Evolutionary conservation across 768 basidiomycete species (phyloP), one percentile per base, ranked within the genome.

Genomic region (Macrolepiota dolichaula): DNA sequence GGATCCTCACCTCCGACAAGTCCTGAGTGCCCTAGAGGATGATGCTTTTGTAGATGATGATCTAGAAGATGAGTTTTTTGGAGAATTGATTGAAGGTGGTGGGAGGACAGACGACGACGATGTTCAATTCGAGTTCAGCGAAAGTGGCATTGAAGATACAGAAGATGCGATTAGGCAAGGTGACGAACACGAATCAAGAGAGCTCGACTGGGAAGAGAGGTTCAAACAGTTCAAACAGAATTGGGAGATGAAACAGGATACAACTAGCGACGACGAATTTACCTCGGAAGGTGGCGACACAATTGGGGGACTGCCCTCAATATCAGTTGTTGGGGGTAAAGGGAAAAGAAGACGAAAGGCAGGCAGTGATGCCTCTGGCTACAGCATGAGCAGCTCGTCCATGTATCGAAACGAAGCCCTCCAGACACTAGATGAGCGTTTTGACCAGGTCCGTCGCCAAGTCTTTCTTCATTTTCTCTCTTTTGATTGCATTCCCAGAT

Each of bases 361-460:
- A 2, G 79, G 86, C 0, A 94, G 91, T 54, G 90, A 94, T 64
- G 94, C 92, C 9, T 94, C 92, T 22, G 95, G 93, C 12, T 96
- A 96, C 79, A 93, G 91, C 70, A 98, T 99, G 95, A 96, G 92
- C 72, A 95, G 93, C 67, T 94, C 94, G 2, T 94, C 94, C 13
- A 94, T 98, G 91, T 91, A 85, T 75, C 85, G 97, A 49, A 98
- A 92, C 65, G 90, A 94, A 66, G 88, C 93, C 0, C 74, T 98
- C 29, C 85, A 92, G 55, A 89, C 87, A 1, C 78, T 99, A 46
- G 97, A 99, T 69, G 94, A 98, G 69, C 84, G 88, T 11, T 99
- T 98, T 70, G 96, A 98, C 67, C 87, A 94, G 81, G 97, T 94
- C 65, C 63, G 81, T 63, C 40, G 44, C 51, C 57, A 37, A 40